Percentiles rank a stretch among this genome's conserved stretches.
These are phyloP conservation scores for Cicer arietinum DNA, from an alignment of 306 rosid genomes.

Conservation along the genomic window DNA sequence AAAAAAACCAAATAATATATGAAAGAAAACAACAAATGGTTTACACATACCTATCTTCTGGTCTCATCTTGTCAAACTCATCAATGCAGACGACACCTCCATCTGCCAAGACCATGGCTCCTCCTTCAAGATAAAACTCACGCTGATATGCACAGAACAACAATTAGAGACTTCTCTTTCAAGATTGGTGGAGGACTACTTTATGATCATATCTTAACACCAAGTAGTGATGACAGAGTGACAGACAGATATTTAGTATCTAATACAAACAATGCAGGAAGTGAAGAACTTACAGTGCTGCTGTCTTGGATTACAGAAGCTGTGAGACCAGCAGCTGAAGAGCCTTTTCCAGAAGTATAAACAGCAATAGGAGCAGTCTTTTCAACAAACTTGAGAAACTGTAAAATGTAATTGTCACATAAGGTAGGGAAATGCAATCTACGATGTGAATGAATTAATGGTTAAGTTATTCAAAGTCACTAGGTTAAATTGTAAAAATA, in stretches of 20 bases:
- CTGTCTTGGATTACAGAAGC: conserved; percentile 94
- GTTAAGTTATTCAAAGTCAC: neutral
- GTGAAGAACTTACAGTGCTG: conserved; percentile 72
- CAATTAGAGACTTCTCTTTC: conserved; percentile 41
- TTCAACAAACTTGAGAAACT: conserved; percentile 98
- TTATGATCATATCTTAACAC: conserved; percentile 24
- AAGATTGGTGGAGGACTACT: conserved; percentile 2
- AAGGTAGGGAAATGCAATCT: conserved; percentile 26
- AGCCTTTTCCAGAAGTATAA: conserved; percentile 98
- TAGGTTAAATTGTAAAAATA: neutral
- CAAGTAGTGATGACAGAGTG: conserved; percentile 12
- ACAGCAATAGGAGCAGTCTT: conserved; percentile 97
- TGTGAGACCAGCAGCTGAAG: conserved; percentile 98
- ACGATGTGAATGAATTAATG: conserved; percentile 18
- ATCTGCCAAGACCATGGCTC: conserved; percentile 99
- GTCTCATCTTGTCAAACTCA: conserved; percentile 98
- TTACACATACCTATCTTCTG: conserved; percentile 88
- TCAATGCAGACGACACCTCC: conserved; percentile 99
- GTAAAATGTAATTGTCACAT: conserved; percentile 37
- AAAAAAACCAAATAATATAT: neutral
- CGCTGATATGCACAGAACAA: conserved; percentile 62
- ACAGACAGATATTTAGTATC: neutral
- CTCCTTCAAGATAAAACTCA: conserved; percentile 99
- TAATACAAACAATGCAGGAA: conserved; percentile 34
- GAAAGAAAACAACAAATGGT: conserved; percentile 28